A percentile compares a stretch with the other conserved stretches of the same genome.
Conservation (phyloP, 2,329 filamentous ascomycete genomes). For the Clonostachys chloroleuca region DNA sequence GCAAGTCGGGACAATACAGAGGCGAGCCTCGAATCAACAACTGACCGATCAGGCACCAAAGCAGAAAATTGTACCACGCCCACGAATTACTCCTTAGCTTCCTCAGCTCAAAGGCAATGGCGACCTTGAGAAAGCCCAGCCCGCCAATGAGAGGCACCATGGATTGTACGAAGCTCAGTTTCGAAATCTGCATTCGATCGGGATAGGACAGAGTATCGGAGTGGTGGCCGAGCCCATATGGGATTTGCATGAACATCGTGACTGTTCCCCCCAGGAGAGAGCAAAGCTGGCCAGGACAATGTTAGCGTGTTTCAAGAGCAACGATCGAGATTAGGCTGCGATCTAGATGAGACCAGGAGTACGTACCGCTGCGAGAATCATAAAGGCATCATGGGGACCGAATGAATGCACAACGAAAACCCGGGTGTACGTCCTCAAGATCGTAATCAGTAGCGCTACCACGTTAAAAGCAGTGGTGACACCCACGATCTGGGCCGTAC, state of each 20-base stretch:
- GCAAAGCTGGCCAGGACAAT: constrained; percentile 8
- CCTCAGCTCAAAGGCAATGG: constrained; percentile 12
- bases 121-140: constrained; percentile 12
- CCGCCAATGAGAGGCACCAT: constrained; percentile 30
- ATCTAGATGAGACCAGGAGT: not conserved
- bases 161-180: constrained; percentile 38
- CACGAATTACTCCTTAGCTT: constrained; percentile 5
- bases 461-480: constrained; percentile 12
- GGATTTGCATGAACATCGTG: constrained; percentile 33
- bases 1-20: no score
- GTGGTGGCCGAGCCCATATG: constrained; percentile 42
- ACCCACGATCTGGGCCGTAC: constrained; percentile 12
- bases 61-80: no score
- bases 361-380: constrained; percentile 17
- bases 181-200: constrained; percentile 25
- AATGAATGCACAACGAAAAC: constrained; percentile 11
- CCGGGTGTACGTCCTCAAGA: constrained; percentile 9
- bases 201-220: constrained; percentile 21
- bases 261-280: constrained; percentile 18
- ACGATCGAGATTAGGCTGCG: not conserved
- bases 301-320: not conserved
- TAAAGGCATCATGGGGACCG: constrained; percentile 18
- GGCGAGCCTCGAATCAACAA: no score
- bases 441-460: constrained; percentile 11
- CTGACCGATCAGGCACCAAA: no score